These are phyloP conservation scores for Zizania palustris DNA, from an alignment of 202 grass and related monocot species.

Conservation along the genomic window DNA sequence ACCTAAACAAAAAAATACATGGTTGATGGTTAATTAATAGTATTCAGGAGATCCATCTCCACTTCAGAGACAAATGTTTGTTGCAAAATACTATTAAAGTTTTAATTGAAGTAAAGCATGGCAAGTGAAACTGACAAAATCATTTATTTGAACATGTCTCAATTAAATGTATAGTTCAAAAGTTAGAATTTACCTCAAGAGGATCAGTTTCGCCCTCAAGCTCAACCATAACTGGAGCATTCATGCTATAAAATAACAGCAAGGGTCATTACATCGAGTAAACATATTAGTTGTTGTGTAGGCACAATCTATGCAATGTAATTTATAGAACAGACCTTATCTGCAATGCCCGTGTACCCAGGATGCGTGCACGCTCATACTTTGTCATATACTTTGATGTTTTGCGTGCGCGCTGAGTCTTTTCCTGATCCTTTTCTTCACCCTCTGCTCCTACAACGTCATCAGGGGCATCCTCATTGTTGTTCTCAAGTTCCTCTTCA, in stretches of 20 bases:
- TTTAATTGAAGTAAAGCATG: not conserved
- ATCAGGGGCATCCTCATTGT: conserved; percentile 68
- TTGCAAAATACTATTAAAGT: not conserved
- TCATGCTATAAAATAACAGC: conserved; percentile 70
- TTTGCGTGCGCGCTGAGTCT: conserved; percentile 45
- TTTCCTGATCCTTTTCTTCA: conserved; percentile 61
- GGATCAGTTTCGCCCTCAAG: conserved; percentile 96
- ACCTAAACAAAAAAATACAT: not conserved
- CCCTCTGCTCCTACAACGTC: conserved; percentile 49
- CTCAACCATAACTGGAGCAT: conserved; percentile 98
- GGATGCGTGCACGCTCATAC: conserved; percentile 91
- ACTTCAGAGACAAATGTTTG: conserved; percentile 8
- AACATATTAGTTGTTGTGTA: not conserved
- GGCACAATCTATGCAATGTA: not conserved
- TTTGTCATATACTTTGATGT: conserved; percentile 92
- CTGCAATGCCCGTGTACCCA: conserved; percentile 84
- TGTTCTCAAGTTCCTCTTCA: conserved; percentile 77
- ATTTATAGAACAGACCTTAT: conserved; percentile 61
- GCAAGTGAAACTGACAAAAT: not conserved
- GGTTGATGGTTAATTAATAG: not conserved
- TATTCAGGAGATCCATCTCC: not conserved
- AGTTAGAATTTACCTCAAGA: conserved; percentile 64
- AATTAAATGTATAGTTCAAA: conserved; percentile 3
- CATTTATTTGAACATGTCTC: not conserved
- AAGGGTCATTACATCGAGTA: not conserved